These are phyloP conservation scores for Remersonia thermophila DNA, from an alignment of 2,329 filamentous ascomycete species.

Conservation along the genomic window DNA sequence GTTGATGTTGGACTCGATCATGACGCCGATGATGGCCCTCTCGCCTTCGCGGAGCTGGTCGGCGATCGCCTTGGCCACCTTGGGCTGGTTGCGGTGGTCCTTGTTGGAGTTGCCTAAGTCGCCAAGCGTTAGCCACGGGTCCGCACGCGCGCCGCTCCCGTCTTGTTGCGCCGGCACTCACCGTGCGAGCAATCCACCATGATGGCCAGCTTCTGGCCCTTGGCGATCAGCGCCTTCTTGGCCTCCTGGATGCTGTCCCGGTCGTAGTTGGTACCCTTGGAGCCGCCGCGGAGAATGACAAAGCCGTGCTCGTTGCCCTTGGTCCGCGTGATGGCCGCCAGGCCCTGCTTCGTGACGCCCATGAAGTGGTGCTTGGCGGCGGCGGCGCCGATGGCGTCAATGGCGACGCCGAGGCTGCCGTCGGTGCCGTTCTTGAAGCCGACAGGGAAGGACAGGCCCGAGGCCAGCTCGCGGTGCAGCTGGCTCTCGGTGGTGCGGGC, in stretches of 20 bases:
- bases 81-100: slow-evolving; percentile 93
- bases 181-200: slow-evolving; percentile 99
- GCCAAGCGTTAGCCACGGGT: slow-evolving; percentile 1
- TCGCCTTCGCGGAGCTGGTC: slow-evolving; percentile 84
- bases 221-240: slow-evolving; percentile 66
- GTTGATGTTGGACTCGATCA: slow-evolving; percentile 98
- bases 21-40: slow-evolving; percentile 82
- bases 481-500: slow-evolving; percentile 94
- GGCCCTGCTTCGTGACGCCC: slow-evolving; percentile 93
- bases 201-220: slow-evolving; percentile 75
- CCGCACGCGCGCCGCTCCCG: no score
- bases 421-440: slow-evolving; percentile 99
- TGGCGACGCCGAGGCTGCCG: slow-evolving; percentile 77
- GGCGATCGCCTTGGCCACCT: slow-evolving; percentile 69
- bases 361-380: slow-evolving; percentile 91
- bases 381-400: slow-evolving; percentile 86
- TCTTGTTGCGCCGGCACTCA: no score
- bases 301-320: slow-evolving; percentile 95
- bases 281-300: slow-evolving; percentile 86
- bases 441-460: slow-evolving; percentile 90
- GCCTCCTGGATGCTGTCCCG: slow-evolving; percentile 67
- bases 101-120: slow-evolving; percentile 84
- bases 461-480: slow-evolving; percentile 89
- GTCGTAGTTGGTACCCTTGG: slow-evolving; percentile 88
- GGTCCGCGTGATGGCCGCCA: slow-evolving; percentile 89